Percentiles rank a stretch among this genome's conserved stretches.
Evolutionary conservation across 1,284 basidiomycete species (phyloP).

Genomic region (Puccinia hordei): DNA sequence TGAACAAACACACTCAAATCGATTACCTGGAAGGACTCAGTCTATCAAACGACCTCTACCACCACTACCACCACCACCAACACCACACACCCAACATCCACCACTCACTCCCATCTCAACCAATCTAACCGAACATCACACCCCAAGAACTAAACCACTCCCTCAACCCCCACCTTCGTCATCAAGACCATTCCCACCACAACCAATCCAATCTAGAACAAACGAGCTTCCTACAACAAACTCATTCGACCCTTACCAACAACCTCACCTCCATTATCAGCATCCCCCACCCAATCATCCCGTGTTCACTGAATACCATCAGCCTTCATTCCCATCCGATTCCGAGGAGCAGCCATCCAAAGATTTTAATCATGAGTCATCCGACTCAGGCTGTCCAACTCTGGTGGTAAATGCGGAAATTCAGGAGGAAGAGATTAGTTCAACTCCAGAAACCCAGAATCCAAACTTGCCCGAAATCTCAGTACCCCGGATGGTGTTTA

Average conservation of each 20-base stretch:
- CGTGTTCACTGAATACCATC: background rate
- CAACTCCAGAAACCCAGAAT: background rate
- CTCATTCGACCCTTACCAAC: background rate
- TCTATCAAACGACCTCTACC: constrained; percentile 12
- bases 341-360: too few relatives aligned
- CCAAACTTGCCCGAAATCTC: background rate
- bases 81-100: background rate
- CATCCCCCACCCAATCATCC: background rate
- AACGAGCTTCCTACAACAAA: background rate
- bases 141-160: background rate
- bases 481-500: background rate
- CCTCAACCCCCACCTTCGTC: background rate
- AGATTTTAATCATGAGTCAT: too few relatives aligned
- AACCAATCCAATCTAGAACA: too few relatives aligned
- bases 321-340: background rate
- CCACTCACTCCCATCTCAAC: background rate
- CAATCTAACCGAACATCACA: background rate
- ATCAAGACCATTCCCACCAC: background rate
- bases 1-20: background rate
- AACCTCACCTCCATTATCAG: background rate
- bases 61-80: background rate
- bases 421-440: background rate
- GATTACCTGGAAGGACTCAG: background rate
- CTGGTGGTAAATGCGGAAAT: background rate
- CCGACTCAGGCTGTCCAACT: too few relatives aligned